Evolutionary conservation across 1,139 yeast species (phyloP), one percentile per base, ranked within the genome.

Genomic region (Eremothecium cymbalariae): DNA sequence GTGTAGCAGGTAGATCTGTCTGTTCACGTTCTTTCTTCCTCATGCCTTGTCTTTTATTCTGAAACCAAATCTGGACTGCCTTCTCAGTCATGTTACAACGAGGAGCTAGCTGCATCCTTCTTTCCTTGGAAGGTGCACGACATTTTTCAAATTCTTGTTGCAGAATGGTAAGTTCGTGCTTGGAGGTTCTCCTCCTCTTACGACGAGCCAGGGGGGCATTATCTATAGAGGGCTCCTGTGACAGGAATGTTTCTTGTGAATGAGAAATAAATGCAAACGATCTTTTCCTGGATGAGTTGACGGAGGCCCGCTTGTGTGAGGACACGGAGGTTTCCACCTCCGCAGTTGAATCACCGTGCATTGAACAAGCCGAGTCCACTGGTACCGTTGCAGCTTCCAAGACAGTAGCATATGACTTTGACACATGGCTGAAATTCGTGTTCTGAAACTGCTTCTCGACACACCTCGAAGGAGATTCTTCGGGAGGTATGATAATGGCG

Each of bases 41-140:
- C 45, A 77, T 62, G 28, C 86, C 72, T 63, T 90, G 98, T 59
- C 98, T 76, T 58, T 77, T 82, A 61, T 90, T 90, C 62, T 90
- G 98, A 62, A 90, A 90, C 98, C 98, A 90, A 45, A 90, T 85
- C 62, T 90, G 97, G 19, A 90, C 94, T 2, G 96, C 94, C 58
- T 86, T 86, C 57, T 86, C 96, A n/a, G 90, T 74, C 97, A 88
- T 90, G 44, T 76, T 75, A 28, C 90, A 94, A 44, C 68, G 73
- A 22, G 64, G 60, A 11, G 96, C 94, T 46, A 90, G 82, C 44
- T 75, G 79, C 31, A 74, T 67, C 47, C 97, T 73, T 51, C 81
- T 70, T 33, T 70, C 62, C 57, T 79, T 80, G 56, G 81, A 80
- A 31, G 97, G 98, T 30, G 94, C 85, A 31, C 77, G 67, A 37